phyloP scores from a whole-genome alignment of 1,284 basidiomycete genomes.

The Somion occarium region DNA sequence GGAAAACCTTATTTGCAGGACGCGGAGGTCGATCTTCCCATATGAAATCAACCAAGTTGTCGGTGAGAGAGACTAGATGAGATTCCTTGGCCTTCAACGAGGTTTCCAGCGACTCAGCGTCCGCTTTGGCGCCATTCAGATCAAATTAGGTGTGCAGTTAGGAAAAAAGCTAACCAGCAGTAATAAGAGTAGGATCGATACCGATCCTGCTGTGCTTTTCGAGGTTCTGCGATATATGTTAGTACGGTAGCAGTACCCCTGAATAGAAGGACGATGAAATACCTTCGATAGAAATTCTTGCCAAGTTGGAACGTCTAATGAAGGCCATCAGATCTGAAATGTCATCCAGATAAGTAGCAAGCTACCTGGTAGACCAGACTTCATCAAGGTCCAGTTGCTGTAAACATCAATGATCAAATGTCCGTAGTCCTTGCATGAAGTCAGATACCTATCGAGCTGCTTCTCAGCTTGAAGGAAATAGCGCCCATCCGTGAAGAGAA shows the following conservation, averaged over 20 bases:
- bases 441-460: constrained; percentile 76
- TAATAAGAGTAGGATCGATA: constrained; percentile 77
- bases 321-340: neutral
- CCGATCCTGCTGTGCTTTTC: constrained; percentile 64
- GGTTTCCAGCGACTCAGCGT: constrained; percentile 53
- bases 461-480: constrained; percentile 92
- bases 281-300: constrained; percentile 80
- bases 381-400: constrained; percentile 93
- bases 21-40: constrained; percentile 76
- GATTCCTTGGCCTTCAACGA: constrained; percentile 49
- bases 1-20: constrained; percentile 68
- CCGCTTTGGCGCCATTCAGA: constrained; percentile 43
- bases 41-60: constrained; percentile 81
- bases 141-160: constrained; percentile 6
- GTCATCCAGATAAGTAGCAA: constrained; percentile 3
- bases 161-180: constrained; percentile 43
- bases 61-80: constrained; percentile 54
- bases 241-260: neutral
- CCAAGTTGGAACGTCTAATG: constrained; percentile 84
- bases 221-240: constrained; percentile 68
- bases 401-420: neutral
- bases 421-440: neutral
- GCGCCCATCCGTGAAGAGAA: constrained; percentile 88
- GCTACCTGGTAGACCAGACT: constrained; percentile 74
- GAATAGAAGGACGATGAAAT: constrained; percentile 5